Percentiles rank a stretch among this genome's conserved stretches.
These are phyloP conservation scores for Yamadazyma takamatsuzukensis DNA, from an alignment of 805 yeast genomes.

Conservation along the genomic window DNA sequence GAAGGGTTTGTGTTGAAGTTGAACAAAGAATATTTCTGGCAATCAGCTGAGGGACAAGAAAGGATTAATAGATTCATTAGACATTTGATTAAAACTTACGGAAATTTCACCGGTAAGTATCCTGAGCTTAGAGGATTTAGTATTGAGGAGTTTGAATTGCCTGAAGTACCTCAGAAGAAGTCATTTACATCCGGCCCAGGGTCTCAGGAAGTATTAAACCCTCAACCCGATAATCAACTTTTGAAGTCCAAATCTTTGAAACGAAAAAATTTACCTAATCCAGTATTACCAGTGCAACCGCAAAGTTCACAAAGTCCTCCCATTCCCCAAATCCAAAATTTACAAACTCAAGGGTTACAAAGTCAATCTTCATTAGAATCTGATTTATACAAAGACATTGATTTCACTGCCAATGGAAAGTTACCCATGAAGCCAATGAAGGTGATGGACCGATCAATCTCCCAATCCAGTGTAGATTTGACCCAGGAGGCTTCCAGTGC, in stretches of 20 bases:
- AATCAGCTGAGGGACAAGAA: slow-evolving; percentile 34
- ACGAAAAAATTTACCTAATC: slow-evolving; percentile 19
- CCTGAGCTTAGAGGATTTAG: slow-evolving; percentile 33
- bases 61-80: slow-evolving; percentile 34
- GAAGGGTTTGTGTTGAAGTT: slow-evolving; percentile 59
- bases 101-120: slow-evolving; percentile 33
- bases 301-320: slow-evolving; percentile 3
- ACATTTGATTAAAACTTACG: slow-evolving; percentile 28
- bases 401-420: slow-evolving; percentile 41
- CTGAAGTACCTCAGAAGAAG: slow-evolving; percentile 19
- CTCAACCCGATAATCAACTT: slow-evolving; percentile 18
- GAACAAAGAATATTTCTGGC: slow-evolving; percentile 83
- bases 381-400: slow-evolving; percentile 31
- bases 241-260: slow-evolving; percentile 21
- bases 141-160: slow-evolving; percentile 31
- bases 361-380: neutral
- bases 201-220: slow-evolving; percentile 15
- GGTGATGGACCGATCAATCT: slow-evolving; percentile 20
- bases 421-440: slow-evolving; percentile 42
- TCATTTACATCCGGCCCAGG: slow-evolving; percentile 5
- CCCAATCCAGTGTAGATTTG: slow-evolving; percentile 4
- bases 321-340: slow-evolving; percentile 1
- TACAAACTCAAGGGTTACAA: neutral
- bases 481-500: too few species aligned
- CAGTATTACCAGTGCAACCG: slow-evolving; percentile 18